Percentiles rank a stretch among this genome's conserved stretches.
Conservation (phyloP, 1,139 yeast species). For the Kazachstania sp. region DNA sequence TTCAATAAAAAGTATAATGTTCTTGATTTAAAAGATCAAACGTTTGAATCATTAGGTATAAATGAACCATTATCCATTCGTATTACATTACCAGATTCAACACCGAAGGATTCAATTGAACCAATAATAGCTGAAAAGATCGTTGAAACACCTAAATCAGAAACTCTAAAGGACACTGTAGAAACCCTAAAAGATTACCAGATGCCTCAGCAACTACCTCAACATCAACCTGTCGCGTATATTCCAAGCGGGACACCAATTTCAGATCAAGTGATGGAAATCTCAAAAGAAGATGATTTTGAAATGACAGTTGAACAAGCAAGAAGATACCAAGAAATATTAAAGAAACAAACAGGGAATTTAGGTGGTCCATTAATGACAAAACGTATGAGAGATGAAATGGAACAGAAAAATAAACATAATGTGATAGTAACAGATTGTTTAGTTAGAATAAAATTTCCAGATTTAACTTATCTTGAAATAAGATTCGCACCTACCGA, state of each 20-base stretch:
- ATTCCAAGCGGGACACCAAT: slow-evolving; percentile 7
- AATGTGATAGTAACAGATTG: slow-evolving; percentile 22
- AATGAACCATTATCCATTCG: not conserved
- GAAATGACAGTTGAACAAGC: slow-evolving; percentile 48
- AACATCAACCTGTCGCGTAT: slow-evolving; percentile 8
- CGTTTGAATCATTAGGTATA: slow-evolving; percentile 21
- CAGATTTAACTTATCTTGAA: slow-evolving; percentile 45
- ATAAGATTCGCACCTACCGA: slow-evolving; percentile 37
- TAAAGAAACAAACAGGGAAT: slow-evolving; percentile 35
- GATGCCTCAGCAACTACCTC: not conserved
- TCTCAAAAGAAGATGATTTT: slow-evolving; percentile 29
- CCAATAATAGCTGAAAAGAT: not conserved
- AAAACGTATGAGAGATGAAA: slow-evolving; percentile 30
- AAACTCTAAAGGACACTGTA: not conserved
- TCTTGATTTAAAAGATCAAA: slow-evolving; percentile 10
- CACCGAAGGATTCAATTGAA: not conserved
- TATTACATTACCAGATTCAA: not conserved
- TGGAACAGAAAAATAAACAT: slow-evolving; percentile 9
- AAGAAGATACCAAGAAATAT: slow-evolving; percentile 41
- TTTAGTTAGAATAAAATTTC: slow-evolving; percentile 43
- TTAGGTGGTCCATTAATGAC: slow-evolving; percentile 25
- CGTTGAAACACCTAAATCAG: not conserved
- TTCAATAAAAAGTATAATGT: slow-evolving; percentile 14
- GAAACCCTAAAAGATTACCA: not conserved
- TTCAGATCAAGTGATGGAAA: slow-evolving; percentile 5